Conservation (phyloP, 345 rosid species). For the Gossypium raimondii region DNA sequence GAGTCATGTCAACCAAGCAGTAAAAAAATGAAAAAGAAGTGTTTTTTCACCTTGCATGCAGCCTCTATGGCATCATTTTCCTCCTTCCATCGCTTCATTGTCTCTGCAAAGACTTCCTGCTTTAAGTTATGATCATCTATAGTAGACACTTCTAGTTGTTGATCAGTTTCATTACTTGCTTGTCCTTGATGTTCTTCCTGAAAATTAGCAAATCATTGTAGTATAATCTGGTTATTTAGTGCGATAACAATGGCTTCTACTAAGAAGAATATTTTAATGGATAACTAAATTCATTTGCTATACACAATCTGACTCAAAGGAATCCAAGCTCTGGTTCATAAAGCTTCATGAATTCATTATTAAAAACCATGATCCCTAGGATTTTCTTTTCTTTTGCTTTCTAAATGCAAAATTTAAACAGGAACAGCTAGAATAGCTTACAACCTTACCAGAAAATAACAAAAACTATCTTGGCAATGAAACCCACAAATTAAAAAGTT, state of each 20-base stretch:
- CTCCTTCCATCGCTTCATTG: conserved; percentile 48
- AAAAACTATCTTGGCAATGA: neutral
- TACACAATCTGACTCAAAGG: neutral
- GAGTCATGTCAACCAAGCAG: neutral
- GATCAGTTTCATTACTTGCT: conserved; percentile 27
- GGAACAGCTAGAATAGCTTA: neutral
- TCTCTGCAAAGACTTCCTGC: conserved; percentile 39
- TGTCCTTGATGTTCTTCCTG: conserved; percentile 45
- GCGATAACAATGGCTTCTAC: neutral
- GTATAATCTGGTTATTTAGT: neutral
- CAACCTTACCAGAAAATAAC: conserved; percentile 2
- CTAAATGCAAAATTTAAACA: neutral
- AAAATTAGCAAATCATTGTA: conserved; percentile 12
- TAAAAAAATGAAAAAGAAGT: conserved; percentile 10
- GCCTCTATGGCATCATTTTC: conserved; percentile 67
- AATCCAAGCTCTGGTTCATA: conserved; percentile 3
- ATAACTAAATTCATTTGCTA: neutral
- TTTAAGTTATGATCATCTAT: conserved; percentile 38
- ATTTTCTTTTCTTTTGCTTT: neutral
- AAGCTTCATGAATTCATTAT: neutral
- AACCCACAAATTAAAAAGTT: conserved; percentile 14
- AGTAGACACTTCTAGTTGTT: conserved; percentile 39
- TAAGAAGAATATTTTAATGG: neutral
- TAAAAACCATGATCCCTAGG: neutral
- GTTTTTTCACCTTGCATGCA: conserved; percentile 52